Base-by-base conservation (phyloP, 2,329 filamentous ascomycete genomes). In the Fusarium pilosicola region DNA sequence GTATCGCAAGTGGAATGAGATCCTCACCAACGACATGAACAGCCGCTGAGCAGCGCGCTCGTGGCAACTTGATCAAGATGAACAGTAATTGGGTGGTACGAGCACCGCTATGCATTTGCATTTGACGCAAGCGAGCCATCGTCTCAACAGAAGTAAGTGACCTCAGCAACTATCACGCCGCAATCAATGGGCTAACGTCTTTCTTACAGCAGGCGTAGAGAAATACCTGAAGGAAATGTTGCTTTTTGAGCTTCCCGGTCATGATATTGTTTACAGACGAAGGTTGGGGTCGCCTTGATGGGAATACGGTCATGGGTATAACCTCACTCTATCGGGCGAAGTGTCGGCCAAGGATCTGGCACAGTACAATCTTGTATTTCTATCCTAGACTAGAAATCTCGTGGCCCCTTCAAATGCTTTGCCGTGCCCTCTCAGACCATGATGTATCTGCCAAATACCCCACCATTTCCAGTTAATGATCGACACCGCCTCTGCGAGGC, bases 151-250 rank as follows among this genome's bases (percentile, higher is more conserved):
- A 58, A n/a, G 55, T 36, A 13, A 34, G 55, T 28, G 1, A 3
- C 9, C 9, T n/a, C 14, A 17, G 5, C 2, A 17, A 12, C 10
- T 2, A 22, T 9, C 7, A 2, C 5, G 9, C 7, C 5, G 7
- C 2, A 9, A 12, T 6, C 2, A 10, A 7, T 9, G 10, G 8
- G 24, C 51, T 55, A 39, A 55, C 14, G 2, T 0, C n/a, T n/a
- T 10, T 1, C 1, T n/a, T 10, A 0, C 6, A 41, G 24, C 0
- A 41, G 26, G 6, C 7, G 20, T 4, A 28, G 12, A 15, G 3
- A 10, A 1, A 4, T 6, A n/a, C 15, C 8, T 7, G 15, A 0
- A 17, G 24, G 10, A 36, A 2, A 17, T 17, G 34, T 1, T 39
- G 6, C n/a, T 15, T 5, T 18, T 26, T 49, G 7, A 36, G 34